These are phyloP conservation scores for Leptosphaerulina australis DNA, from an alignment of 2,329 filamentous ascomycete genomes.

Conservation along the genomic window DNA sequence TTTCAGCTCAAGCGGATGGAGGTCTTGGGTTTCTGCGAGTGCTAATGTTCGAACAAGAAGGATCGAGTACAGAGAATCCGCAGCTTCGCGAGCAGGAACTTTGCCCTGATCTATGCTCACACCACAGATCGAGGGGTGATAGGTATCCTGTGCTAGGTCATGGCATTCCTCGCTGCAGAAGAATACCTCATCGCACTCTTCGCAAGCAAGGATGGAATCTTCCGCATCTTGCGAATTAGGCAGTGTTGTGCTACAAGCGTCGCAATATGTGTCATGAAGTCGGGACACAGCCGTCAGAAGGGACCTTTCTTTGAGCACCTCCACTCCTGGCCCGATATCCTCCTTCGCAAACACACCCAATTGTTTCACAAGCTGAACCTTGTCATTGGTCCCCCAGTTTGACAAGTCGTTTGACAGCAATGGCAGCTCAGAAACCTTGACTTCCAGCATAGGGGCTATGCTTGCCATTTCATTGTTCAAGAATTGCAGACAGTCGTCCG, in stretches of 20 bases:
- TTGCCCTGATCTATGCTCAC: constrained; percentile 61
- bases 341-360: constrained; percentile 88
- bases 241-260: constrained; percentile 80
- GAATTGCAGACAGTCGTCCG: constrained; percentile 62
- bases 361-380: constrained; percentile 69
- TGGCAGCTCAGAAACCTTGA: constrained; percentile 76
- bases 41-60: constrained; percentile 64
- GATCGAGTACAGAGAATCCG: constrained; percentile 65
- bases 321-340: constrained; percentile 76
- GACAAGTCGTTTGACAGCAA: constrained; percentile 55
- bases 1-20: constrained; percentile 64
- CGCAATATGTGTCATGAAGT: constrained; percentile 83
- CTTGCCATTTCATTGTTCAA: constrained; percentile 72
- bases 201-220: constrained; percentile 53
- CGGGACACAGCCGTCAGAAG: constrained; percentile 88
- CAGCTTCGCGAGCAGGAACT: constrained; percentile 62
- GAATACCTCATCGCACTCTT: constrained; percentile 62
- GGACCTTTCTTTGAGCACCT: constrained; percentile 80
- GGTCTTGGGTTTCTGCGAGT: constrained; percentile 64
- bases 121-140: constrained; percentile 66
- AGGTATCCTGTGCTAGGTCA: constrained; percentile 60
- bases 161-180: constrained; percentile 66
- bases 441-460: constrained; percentile 81
- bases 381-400: constrained; percentile 52
- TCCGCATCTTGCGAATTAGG: constrained; percentile 50